Base-by-base conservation (phyloP, 2,329 filamentous ascomycete genomes). In the Hysterium pulicare region DNA sequence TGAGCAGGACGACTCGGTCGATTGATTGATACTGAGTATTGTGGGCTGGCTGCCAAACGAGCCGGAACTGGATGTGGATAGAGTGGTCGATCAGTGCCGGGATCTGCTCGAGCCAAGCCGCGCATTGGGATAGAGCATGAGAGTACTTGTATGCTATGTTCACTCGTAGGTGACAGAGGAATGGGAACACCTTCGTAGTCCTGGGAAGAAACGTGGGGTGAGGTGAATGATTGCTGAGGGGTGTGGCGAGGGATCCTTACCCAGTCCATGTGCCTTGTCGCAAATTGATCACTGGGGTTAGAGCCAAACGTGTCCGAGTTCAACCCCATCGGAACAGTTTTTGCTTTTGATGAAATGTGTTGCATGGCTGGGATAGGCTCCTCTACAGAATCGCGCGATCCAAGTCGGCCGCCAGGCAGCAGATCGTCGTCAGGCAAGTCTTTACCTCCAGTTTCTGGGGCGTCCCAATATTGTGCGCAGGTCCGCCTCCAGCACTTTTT, bases 401-500 rank as follows among this genome's bases (percentile, higher is more conserved):
- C 84, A 19, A 76, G 76, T 44, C 83, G 76, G n/a, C 86, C 89
- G 30, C 90, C 90, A 3, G 90, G 88, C 0, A 77, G 65, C 37
- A 95, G 86, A 11, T 86, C 80, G 15, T 79, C 74, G 20, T 87
- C 81, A 3, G 82, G 74, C 10, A 81, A 72, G 33, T 80, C 77
- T 32, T 51, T 55, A 1, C 75, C 71, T 50, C 84, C 76, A 26
- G 83, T 83, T 35, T 87, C 81, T 0, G 81, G 73, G 0, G 78
- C 79, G 48, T 95, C 87, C 91, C 93, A 98, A 62, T 90, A 95
- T 42, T 90, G 71, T 0, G 86, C 83, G 62, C 90, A 97, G 16
- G 93, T 87, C 39, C 90, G 81, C 63, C 90, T 84, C 93, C 93
- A 98, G 62, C 93, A 97, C 63, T 95, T 94, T 67, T 98, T 98